Percentiles rank a stretch among this genome's conserved stretches.
Evolutionary conservation across 805 yeast genomes (phyloP).

Genomic region (Candida arabinofermentans): DNA sequence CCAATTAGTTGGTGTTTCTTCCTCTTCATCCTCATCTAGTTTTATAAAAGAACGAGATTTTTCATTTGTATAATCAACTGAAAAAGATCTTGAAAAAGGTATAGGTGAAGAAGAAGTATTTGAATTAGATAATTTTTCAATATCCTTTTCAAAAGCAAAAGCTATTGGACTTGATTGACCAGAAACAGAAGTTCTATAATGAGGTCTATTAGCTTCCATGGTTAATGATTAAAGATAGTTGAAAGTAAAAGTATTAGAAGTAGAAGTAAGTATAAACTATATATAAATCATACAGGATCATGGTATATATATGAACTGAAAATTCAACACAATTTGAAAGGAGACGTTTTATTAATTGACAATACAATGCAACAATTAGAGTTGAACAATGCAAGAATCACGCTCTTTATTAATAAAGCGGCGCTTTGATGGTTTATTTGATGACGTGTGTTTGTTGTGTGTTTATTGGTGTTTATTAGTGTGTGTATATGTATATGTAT

Average conservation of each 20-base stretch:
- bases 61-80: not conserved
- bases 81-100: not conserved
- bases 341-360: too few species aligned
- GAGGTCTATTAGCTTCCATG: conserved; percentile 1
- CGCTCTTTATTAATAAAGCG: too few species aligned
- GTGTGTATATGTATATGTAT: too few species aligned
- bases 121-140: not conserved
- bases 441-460: too few species aligned
- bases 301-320: too few species aligned
- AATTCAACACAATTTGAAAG: too few species aligned
- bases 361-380: too few species aligned
- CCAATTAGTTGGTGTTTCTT: not conserved
- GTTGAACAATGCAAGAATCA: too few species aligned
- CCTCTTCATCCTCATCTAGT: not conserved
- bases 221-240: not conserved
- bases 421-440: too few species aligned
- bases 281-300: too few species aligned
- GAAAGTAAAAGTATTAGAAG: too few species aligned
- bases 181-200: not conserved
- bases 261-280: not conserved
- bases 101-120: not conserved
- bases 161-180: not conserved
- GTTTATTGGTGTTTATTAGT: too few species aligned
- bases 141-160: not conserved
- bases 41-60: not conserved